Percentiles rank a stretch among this genome's conserved stretches.
Evolutionary conservation across 148 eudicot species (phyloP).

Genomic region (Amaranthus palmeri): DNA sequence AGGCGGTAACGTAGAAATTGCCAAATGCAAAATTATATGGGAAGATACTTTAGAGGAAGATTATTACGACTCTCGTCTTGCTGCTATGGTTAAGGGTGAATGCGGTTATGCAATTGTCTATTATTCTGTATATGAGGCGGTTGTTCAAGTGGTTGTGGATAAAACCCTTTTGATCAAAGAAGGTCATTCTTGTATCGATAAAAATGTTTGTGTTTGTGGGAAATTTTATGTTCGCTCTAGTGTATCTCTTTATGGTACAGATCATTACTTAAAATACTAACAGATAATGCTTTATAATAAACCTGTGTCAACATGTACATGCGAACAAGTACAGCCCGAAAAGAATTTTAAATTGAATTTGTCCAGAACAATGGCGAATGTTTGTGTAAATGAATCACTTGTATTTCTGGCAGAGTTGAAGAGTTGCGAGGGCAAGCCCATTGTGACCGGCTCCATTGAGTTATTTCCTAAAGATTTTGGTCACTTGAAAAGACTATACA

Average conservation of each 20-base stretch:
- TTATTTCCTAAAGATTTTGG: neutral
- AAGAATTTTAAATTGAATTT: neutral
- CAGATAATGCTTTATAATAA: neutral
- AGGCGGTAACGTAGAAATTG: neutral
- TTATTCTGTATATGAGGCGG: neutral
- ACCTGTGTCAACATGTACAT: neutral
- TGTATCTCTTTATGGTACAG: neutral
- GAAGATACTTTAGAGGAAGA: neutral
- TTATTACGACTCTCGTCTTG: neutral
- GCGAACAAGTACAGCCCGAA: neutral
- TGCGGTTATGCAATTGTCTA: neutral
- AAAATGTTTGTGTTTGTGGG: slow-evolving; percentile 3
- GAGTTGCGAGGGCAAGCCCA: slow-evolving; percentile 4
- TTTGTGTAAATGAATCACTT: neutral
- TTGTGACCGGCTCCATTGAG: neutral
- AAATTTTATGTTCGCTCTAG: neutral
- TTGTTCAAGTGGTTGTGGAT: neutral
- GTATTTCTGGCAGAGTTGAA: neutral
- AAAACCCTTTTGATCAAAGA: neutral
- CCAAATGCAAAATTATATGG: neutral
- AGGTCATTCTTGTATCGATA: neutral
- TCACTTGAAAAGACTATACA: neutral
- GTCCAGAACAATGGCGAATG: neutral
- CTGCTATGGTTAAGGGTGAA: neutral
- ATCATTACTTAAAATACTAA: neutral